These are phyloP conservation scores for Cordyceps cateniannulata DNA, from an alignment of 2,329 filamentous ascomycete genomes.

Conservation along the genomic window DNA sequence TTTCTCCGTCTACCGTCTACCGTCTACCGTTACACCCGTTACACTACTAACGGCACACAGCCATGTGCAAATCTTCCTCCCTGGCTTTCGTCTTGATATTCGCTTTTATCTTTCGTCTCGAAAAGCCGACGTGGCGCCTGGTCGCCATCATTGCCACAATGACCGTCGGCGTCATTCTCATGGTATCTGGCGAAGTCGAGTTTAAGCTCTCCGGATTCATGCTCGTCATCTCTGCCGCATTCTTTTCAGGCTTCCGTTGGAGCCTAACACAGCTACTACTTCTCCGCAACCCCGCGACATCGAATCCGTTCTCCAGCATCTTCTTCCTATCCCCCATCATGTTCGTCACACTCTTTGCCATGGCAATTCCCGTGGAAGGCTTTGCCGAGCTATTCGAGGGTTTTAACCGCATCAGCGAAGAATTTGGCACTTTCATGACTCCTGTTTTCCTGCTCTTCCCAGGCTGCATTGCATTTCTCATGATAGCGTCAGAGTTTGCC, in stretches of 20 bases:
- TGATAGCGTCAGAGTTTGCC: slow-evolving; percentile 95
- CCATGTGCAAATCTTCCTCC: slow-evolving; percentile 98
- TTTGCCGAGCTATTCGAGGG: slow-evolving; percentile 61
- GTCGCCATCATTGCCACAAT: slow-evolving; percentile 84
- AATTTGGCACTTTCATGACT: slow-evolving; percentile 62
- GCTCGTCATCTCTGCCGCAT: slow-evolving; percentile 86
- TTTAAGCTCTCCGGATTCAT: slow-evolving; percentile 84
- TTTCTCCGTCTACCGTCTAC: background rate
- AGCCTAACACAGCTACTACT: slow-evolving; percentile 96
- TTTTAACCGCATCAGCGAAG: slow-evolving; percentile 53
- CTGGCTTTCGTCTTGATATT: slow-evolving; percentile 93
- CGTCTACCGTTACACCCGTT: slow-evolving; percentile 5
- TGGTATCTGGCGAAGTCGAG: slow-evolving; percentile 92
- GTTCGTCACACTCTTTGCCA: slow-evolving; percentile 74
- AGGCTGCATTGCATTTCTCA: slow-evolving; percentile 84
- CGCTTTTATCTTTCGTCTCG: slow-evolving; percentile 87
- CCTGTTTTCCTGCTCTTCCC: slow-evolving; percentile 79
- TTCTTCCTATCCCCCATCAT: slow-evolving; percentile 97
- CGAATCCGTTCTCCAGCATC: slow-evolving; percentile 93
- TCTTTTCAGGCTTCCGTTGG: slow-evolving; percentile 97
- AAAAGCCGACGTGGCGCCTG: slow-evolving; percentile 78
- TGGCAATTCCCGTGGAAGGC: slow-evolving; percentile 84
- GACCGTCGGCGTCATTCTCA: slow-evolving; percentile 92
- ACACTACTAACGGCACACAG: slow-evolving; percentile 32
- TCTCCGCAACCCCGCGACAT: slow-evolving; percentile 86